Base-by-base conservation (phyloP, 768 basidiomycete genomes). In the Sarcodon sp. region DNA sequence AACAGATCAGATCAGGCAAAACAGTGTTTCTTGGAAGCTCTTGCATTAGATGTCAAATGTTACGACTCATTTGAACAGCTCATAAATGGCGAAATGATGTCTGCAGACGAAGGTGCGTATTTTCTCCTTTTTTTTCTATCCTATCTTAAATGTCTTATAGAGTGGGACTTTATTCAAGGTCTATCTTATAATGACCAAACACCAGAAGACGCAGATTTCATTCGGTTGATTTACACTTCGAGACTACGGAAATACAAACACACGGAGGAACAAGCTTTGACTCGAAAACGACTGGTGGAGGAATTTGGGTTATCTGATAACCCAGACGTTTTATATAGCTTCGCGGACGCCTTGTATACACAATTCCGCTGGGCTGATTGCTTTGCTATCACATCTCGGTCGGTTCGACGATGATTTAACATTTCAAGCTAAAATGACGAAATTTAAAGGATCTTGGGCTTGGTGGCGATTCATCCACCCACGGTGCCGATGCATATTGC, bases 311-410 rank as follows among this genome's bases (percentile, higher is more conserved):
- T 98, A 11, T 79, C 80, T 3, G 87, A 94, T 50, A 98, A 98
- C 59, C 85, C 90, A 6, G 96, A 99, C 62, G 85, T 98, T 0
- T 62, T 97, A 43, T 90, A 77, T 61, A 86, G 87, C 53, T 83
- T 89, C 52, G 93, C 93, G 3, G 93, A 98, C 59, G 83, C 88
- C 13, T 63, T 96, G 7, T 97, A 91, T 63, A 73, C 78, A 39
- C 79, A 82, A 53, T 91, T 89, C 64, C 79, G 88, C 38, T 99
- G 86, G 83, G 90, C 88, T 7, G 94, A 99, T 60, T 98, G 94
- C 59, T 96, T 79, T 60, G 75, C 77, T 5, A 77, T 99, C 48
- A 98, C 96, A 1, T 73, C 79, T 8, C 76, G 84, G 91, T 87
- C 45, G 7, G 12, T 43, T 35, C 7, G 21, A n/a, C 4, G 27